Conservation (phyloP, 2,329 filamentous ascomycete genomes). For the Penicillium sp. region DNA sequence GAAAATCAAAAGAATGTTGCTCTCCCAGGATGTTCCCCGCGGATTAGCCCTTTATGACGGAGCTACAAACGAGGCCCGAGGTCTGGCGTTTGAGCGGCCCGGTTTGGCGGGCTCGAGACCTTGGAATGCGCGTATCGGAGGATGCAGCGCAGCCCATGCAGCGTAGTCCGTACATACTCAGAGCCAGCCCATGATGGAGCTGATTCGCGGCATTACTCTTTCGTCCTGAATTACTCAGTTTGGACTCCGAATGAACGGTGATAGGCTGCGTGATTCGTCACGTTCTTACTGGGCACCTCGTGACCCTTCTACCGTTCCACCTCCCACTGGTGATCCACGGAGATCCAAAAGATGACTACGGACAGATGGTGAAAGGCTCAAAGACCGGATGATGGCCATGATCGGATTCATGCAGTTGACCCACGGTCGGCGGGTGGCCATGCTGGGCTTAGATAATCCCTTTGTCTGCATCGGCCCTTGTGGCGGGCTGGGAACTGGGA, state of each 20-base stretch:
- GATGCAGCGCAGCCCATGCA: neutral
- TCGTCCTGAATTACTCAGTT: neutral
- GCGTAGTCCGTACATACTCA: no score
- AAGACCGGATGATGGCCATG: constrained; percentile 4
- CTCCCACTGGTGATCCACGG: neutral
- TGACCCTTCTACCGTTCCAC: constrained; percentile 1
- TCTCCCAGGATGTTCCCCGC: neutral
- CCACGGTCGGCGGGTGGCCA: constrained; percentile 16
- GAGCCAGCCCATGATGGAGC: neutral
- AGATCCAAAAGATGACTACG: neutral
- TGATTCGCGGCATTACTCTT: constrained; percentile 2
- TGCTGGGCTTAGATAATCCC: constrained; percentile 11
- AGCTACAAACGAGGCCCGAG: neutral
- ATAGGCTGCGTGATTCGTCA: constrained; percentile 1
- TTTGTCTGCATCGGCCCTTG: neutral
- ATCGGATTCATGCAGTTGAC: constrained; percentile 3
- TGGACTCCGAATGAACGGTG: neutral
- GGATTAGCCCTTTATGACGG: neutral
- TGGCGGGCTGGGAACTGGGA: neutral
- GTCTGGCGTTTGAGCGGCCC: neutral
- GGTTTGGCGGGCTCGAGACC: neutral
- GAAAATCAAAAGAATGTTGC: neutral
- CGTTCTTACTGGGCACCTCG: constrained; percentile 4
- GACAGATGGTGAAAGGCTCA: neutral
- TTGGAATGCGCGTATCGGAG: constrained; percentile 2